phyloP scores from a whole-genome alignment of 2,329 filamentous ascomycete genomes.

The Ophiostoma novo-ulmi region DNA sequence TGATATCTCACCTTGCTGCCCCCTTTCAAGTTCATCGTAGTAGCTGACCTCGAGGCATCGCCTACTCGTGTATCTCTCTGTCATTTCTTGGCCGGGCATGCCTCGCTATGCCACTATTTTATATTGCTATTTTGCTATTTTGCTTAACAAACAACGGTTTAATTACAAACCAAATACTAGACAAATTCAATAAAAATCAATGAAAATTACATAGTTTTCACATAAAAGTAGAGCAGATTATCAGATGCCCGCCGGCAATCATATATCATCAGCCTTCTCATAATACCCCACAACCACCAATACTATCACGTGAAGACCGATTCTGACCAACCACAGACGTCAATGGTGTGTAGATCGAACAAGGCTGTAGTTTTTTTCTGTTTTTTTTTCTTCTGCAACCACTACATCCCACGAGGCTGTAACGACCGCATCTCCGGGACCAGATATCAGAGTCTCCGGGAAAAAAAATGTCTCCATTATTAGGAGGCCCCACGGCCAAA shows the following conservation, averaged over 20 bases:
- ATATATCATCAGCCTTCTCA: not conserved
- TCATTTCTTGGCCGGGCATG: too few relatives aligned
- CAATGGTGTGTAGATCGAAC: not conserved
- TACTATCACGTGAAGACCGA: not conserved
- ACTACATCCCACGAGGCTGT: not conserved
- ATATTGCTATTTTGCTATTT: too few relatives aligned
- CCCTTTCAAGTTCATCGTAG: too few relatives aligned
- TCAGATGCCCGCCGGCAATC: not conserved
- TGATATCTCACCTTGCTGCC: too few relatives aligned
- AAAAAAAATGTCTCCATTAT: not conserved
- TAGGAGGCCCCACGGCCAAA: not conserved
- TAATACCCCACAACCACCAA: not conserved
- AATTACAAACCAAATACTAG: too few relatives aligned
- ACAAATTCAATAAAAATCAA: not conserved
- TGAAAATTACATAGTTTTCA: too few relatives aligned
- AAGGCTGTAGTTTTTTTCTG: not conserved
- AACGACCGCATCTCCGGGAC: not conserved
- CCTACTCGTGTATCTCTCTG: too few relatives aligned
- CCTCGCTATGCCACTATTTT: too few relatives aligned
- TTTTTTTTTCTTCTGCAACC: conserved; percentile 2
- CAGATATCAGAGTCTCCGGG: not conserved
- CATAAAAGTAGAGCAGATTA: not conserved
- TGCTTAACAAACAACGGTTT: too few relatives aligned
- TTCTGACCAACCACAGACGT: not conserved
- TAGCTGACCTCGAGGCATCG: too few relatives aligned